These are phyloP conservation scores for Solanum microdontum DNA, from an alignment of 257 asterid species.

Conservation along the genomic window DNA sequence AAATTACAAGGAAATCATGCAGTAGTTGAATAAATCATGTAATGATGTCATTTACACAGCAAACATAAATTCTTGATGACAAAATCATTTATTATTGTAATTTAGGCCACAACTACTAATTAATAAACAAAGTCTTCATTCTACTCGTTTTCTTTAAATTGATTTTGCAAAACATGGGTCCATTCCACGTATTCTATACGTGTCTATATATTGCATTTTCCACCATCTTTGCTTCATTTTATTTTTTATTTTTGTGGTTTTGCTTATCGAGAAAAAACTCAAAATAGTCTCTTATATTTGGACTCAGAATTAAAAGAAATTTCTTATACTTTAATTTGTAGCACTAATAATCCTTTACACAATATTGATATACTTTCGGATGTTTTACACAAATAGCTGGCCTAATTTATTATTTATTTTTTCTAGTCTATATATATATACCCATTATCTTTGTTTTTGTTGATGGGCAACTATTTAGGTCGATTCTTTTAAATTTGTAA, in stretches of 20 bases:
- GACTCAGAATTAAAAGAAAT: background rate
- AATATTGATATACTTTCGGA: background rate
- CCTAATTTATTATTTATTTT: background rate
- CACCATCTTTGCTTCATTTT: background rate
- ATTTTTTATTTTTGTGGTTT: background rate
- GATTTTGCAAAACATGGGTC: background rate
- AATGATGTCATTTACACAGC: background rate
- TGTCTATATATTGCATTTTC: background rate
- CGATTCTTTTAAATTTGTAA: no score
- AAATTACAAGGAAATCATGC: background rate
- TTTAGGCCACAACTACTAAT: background rate
- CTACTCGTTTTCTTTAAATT: background rate
- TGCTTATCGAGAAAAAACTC: background rate
- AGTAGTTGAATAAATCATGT: background rate
- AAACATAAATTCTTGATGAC: background rate
- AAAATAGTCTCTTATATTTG: background rate
- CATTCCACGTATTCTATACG: background rate
- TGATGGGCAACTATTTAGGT: no score
- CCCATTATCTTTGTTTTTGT: no score
- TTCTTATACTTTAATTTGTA: background rate
- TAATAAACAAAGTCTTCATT: background rate
- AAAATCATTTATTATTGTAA: background rate
- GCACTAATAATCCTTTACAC: background rate
- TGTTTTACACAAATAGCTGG: background rate
- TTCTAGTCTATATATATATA: background rate